Percentiles rank a stretch among this genome's conserved stretches.
These are phyloP conservation scores for Paecilomyces fulvus DNA, from an alignment of 2,329 filamentous ascomycete species.

Conservation along the genomic window DNA sequence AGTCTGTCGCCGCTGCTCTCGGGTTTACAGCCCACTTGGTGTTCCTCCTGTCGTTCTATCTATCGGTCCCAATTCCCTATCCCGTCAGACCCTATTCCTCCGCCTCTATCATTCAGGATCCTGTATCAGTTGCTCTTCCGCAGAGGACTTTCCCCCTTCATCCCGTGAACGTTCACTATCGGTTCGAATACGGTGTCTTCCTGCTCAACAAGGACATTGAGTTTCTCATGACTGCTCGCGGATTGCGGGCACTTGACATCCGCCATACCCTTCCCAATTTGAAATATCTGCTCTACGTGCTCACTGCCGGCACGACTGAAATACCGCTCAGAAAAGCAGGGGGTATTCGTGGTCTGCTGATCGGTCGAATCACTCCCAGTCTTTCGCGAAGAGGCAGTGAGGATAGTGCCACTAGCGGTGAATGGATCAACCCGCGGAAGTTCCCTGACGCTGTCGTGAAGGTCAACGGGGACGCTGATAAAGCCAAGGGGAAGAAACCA, in stretches of 20 bases:
- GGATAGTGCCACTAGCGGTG: slow-evolving; percentile 29
- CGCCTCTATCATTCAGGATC: slow-evolving; percentile 65
- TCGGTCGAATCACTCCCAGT: slow-evolving; percentile 27
- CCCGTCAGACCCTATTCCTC: slow-evolving; percentile 65
- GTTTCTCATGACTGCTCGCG: slow-evolving; percentile 54
- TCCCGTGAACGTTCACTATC: slow-evolving; percentile 65
- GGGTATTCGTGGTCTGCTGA: slow-evolving; percentile 41
- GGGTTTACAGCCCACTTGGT: slow-evolving; percentile 72
- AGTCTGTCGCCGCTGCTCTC: slow-evolving; percentile 69
- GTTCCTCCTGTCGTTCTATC: slow-evolving; percentile 70
- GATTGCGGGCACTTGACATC: slow-evolving; percentile 76
- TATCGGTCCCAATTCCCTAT: slow-evolving; percentile 72
- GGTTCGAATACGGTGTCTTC: slow-evolving; percentile 94
- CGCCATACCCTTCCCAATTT: slow-evolving; percentile 87
- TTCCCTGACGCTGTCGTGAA: slow-evolving; percentile 15
- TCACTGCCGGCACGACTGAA: slow-evolving; percentile 66
- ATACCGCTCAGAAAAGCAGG: slow-evolving; percentile 49
- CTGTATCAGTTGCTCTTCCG: slow-evolving; percentile 49
- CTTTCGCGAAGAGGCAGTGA: slow-evolving; percentile 32
- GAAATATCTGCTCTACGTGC: slow-evolving; percentile 84
- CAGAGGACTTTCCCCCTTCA: slow-evolving; percentile 75
- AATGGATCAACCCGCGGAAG: slow-evolving; percentile 19
- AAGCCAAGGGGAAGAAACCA: slow-evolving; percentile 14
- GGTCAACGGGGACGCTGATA: slow-evolving; percentile 16
- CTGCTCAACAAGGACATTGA: slow-evolving; percentile 96